A percentile compares a stretch with the other conserved stretches of the same genome.
These are phyloP conservation scores for Ligustrum vulgare DNA, from an alignment of 257 asterid species.

Conservation along the genomic window DNA sequence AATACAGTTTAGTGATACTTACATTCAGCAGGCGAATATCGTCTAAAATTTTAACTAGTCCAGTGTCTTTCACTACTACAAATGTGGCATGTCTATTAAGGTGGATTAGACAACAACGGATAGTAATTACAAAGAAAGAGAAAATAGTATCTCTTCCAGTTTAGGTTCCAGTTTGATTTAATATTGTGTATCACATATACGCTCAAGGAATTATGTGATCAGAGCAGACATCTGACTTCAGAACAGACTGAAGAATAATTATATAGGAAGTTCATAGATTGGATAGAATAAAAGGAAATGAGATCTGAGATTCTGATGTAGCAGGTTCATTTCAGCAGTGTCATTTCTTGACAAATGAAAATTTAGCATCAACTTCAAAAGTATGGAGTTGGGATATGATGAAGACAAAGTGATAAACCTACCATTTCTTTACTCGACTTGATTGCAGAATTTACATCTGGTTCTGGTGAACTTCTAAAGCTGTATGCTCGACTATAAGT, in stretches of 20 bases:
- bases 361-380: conserved; percentile 8
- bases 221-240: neutral
- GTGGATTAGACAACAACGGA: neutral
- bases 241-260: neutral
- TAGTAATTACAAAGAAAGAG: neutral
- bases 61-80: neutral
- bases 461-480: conserved; percentile 43
- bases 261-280: neutral
- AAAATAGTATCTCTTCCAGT: neutral
- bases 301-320: neutral
- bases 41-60: neutral
- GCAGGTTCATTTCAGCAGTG: neutral
- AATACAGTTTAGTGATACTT: neutral
- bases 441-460: conserved; percentile 39
- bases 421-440: conserved; percentile 53
- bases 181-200: neutral
- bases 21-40: neutral
- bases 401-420: conserved; percentile 25
- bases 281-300: neutral
- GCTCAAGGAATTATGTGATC: neutral
- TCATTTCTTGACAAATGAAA: neutral
- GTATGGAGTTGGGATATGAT: conserved; percentile 3
- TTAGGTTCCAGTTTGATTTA: neutral
- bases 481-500: conserved; percentile 77
- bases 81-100: neutral